These are phyloP conservation scores for Aschersonia sp. DNA, from an alignment of 2,329 filamentous ascomycete genomes.

Conservation along the genomic window DNA sequence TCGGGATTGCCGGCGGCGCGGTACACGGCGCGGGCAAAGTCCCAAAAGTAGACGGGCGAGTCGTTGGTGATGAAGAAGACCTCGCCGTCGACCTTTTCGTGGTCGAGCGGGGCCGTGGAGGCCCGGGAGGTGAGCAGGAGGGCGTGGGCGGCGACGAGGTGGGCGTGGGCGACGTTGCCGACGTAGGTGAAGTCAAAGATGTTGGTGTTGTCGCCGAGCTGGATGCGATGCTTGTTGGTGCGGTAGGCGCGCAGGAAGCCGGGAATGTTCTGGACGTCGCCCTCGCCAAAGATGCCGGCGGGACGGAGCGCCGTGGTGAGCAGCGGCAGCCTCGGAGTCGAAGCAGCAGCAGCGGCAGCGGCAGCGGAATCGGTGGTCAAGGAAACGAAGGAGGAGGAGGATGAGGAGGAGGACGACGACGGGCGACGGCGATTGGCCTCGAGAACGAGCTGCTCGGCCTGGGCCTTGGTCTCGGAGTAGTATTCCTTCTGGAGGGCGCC, in stretches of 20 bases:
- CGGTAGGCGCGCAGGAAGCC: conserved; percentile 60
- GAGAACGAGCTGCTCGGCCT: conserved; percentile 71
- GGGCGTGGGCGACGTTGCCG: conserved; percentile 56
- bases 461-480: conserved; percentile 71
- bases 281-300: conserved; percentile 81
- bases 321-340: conserved; percentile 22
- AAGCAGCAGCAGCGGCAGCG: no score
- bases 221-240: conserved; percentile 55
- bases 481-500: conserved; percentile 60
- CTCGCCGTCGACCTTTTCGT: conserved; percentile 69
- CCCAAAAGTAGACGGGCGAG: conserved; percentile 80
- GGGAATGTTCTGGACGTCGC: conserved; percentile 63
- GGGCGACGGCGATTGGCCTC: conserved; percentile 45
- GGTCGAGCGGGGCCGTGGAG: conserved; percentile 49
- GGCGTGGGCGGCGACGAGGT: conserved; percentile 65
- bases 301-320: conserved; percentile 73
- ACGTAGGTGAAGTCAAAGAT: conserved; percentile 52
- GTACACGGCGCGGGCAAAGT: conserved; percentile 72
- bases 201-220: conserved; percentile 59
- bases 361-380: no score
- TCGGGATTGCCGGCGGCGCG: conserved; percentile 36
- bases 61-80: conserved; percentile 87
- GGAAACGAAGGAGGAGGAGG: neutral
- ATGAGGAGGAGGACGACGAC: conserved; percentile 24
- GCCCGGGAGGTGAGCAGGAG: conserved; percentile 46